Conservation (phyloP, 2,329 filamentous ascomycete species). For the Pseudogymnoascus sp. region DNA sequence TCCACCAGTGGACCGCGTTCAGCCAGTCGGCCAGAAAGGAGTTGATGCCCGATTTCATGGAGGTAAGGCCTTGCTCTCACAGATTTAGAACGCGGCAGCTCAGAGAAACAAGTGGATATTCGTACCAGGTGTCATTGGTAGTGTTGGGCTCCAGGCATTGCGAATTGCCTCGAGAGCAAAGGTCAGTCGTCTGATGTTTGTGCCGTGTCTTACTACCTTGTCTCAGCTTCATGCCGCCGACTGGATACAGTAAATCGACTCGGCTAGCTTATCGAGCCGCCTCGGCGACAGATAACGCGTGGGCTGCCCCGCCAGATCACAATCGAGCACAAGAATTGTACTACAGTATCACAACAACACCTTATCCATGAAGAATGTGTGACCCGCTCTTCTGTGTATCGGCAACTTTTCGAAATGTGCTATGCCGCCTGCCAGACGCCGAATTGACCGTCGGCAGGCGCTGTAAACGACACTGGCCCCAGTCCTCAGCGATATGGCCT, state of each 20-base stretch:
- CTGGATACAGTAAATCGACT: not conserved
- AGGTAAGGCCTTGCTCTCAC: not conserved
- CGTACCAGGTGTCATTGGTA: not conserved
- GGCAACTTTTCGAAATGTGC: not conserved
- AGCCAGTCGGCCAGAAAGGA: not conserved
- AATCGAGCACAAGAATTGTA: not conserved
- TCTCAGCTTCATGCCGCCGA: not conserved
- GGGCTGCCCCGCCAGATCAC: not conserved
- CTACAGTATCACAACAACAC: not conserved
- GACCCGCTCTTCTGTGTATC: not conserved
- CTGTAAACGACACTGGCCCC: not conserved
- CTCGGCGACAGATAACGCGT: not conserved
- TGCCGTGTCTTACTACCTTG: not conserved
- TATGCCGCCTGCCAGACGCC: not conserved
- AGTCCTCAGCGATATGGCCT: not conserved
- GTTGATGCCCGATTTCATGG: not conserved
- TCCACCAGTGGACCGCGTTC: not conserved
- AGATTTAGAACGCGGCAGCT: not conserved
- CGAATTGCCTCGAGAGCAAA: not conserved
- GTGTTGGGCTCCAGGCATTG: not conserved
- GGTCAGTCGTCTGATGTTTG: not conserved
- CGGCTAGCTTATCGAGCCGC: slow-evolving; percentile 2
- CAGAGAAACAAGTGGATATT: not conserved
- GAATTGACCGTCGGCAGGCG: not conserved
- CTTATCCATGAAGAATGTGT: not conserved